Conservation (phyloP, 1,284 basidiomycete genomes). For the Leccinum griseonigrum region DNA sequence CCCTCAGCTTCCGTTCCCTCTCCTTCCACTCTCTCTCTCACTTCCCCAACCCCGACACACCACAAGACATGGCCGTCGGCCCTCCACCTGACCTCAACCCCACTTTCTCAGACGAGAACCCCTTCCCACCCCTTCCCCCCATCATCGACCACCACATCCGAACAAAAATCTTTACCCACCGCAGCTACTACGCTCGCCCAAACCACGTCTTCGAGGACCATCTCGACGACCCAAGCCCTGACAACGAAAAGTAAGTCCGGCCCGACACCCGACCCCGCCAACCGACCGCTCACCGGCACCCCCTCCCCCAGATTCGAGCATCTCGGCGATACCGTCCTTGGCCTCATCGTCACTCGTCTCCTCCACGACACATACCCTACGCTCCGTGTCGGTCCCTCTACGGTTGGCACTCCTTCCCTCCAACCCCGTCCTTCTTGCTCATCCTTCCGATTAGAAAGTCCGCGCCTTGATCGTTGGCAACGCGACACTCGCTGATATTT, state of each 20-base stretch:
- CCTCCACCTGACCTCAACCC: slow-evolving; percentile 14
- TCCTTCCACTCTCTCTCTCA: background rate
- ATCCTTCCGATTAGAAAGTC: slow-evolving; percentile 56
- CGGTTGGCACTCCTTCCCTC: slow-evolving; percentile 42
- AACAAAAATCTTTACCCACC: slow-evolving; percentile 67
- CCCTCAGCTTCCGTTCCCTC: background rate
- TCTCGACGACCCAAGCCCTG: slow-evolving; percentile 65
- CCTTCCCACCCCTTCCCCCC: slow-evolving; percentile 28
- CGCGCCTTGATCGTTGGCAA: slow-evolving; percentile 70
- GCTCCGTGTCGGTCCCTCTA: slow-evolving; percentile 72
- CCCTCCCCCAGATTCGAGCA: slow-evolving; percentile 56
- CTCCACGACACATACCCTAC: slow-evolving; percentile 61
- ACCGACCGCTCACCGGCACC: background rate
- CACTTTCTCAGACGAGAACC: slow-evolving; percentile 15
- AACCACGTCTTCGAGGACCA: slow-evolving; percentile 72
- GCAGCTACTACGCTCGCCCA: slow-evolving; percentile 63
- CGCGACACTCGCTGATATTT: slow-evolving; percentile 65
- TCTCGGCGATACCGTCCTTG: slow-evolving; percentile 69
- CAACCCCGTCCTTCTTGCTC: background rate
- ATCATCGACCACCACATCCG: slow-evolving; percentile 33
- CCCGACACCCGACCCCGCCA: background rate
- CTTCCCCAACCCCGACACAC: background rate
- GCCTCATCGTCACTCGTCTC: slow-evolving; percentile 60
- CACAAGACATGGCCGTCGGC: slow-evolving; percentile 9
- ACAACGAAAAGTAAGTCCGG: slow-evolving; percentile 64